Conservation (phyloP, 352 stramenopile species). For the Pythium phragmitis region DNA sequence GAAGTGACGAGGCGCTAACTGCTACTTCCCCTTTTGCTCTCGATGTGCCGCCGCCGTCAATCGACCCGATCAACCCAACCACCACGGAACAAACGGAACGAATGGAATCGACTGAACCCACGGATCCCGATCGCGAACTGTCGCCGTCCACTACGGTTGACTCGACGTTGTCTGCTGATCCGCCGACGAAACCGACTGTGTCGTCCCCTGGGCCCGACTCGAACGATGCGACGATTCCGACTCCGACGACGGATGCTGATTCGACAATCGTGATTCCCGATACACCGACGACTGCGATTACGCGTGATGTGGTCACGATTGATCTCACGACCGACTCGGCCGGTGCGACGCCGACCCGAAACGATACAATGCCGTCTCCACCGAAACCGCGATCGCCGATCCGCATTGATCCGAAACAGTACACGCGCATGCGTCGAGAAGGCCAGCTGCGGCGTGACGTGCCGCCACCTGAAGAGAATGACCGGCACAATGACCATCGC, state of each 20-base stretch:
- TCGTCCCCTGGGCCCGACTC: not conserved
- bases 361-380: not conserved
- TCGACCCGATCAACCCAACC: not conserved
- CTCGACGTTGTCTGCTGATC: not conserved
- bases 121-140: not conserved
- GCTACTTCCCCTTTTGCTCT: constrained; percentile 22
- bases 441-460: constrained; percentile 3
- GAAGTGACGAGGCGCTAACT: constrained; percentile 19
- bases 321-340: constrained; percentile 12
- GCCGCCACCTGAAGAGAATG: not conserved
- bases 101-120: not conserved
- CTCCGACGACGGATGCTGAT: not conserved
- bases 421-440: constrained; percentile 10
- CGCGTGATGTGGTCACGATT: constrained; percentile 6
- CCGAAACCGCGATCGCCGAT: constrained; percentile 10
- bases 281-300: not conserved
- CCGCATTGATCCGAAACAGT: constrained; percentile 14
- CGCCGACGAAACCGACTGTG: not conserved
- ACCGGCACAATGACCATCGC: not conserved
- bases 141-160: not conserved
- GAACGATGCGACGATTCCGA: not conserved
- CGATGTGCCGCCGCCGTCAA: constrained; percentile 8
- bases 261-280: not conserved
- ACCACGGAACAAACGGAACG: not conserved
- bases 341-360: not conserved